phyloP scores from a whole-genome alignment of 73 alveolate genomes.

The Paramecium biaurelia region DNA sequence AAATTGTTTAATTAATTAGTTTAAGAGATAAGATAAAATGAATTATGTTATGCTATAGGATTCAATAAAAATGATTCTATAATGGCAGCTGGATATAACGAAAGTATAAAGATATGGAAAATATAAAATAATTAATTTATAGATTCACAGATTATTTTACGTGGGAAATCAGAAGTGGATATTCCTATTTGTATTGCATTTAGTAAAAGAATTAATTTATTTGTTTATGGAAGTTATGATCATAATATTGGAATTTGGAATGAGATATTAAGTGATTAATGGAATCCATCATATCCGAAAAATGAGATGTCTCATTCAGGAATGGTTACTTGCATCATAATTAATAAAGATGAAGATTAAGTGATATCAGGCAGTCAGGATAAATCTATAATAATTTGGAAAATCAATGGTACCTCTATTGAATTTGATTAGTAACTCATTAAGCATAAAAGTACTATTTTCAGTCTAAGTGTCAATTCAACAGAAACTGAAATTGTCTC shows the following conservation, averaged over 20 bases:
- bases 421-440: neutral
- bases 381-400: neutral
- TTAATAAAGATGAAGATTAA: neutral
- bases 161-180: neutral
- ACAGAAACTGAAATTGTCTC: neutral
- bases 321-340: neutral
- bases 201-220: neutral
- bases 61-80: neutral
- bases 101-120: neutral
- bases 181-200: neutral
- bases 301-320: neutral
- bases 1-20: neutral
- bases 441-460: neutral
- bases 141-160: neutral
- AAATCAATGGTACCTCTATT: neutral
- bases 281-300: neutral
- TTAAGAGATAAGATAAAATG: neutral
- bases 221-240: neutral
- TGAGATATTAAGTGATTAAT: neutral
- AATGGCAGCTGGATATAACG: neutral
- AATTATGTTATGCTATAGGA: neutral
- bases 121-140: too few species aligned
- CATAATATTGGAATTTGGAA: neutral
- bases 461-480: too few species aligned
- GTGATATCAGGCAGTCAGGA: neutral